A percentile compares a stretch with the other conserved stretches of the same genome.
These are phyloP conservation scores for Ogataea hybrid DNA, from an alignment of 1,139 yeast genomes.

Conservation along the genomic window DNA sequence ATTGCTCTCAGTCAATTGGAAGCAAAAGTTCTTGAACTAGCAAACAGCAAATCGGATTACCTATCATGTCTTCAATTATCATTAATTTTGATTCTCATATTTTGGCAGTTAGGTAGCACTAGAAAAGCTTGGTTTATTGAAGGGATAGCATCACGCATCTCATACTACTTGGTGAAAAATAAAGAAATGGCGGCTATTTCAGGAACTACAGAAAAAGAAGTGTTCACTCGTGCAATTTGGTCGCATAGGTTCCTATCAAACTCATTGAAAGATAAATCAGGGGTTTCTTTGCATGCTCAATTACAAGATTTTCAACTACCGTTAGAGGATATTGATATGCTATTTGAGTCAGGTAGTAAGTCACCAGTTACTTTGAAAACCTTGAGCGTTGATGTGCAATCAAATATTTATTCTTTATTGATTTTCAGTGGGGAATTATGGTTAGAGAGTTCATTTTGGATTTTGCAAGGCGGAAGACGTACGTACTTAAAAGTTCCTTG, in stretches of 20 bases:
- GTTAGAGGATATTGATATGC: background rate
- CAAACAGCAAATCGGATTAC: background rate
- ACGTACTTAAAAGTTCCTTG: constrained; percentile 12
- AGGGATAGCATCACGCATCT: background rate
- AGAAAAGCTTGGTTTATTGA: background rate
- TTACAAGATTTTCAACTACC: background rate
- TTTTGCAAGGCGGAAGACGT: background rate
- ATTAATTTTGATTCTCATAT: background rate
- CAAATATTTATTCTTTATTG: background rate
- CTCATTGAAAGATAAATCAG: background rate
- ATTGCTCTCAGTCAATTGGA: background rate
- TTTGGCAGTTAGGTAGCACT: background rate
- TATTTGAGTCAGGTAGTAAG: background rate
- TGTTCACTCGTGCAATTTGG: background rate
- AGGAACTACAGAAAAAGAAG: background rate
- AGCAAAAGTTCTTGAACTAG: background rate
- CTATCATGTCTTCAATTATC: background rate
- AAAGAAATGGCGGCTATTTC: background rate
- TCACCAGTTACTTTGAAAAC: background rate
- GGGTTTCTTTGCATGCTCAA: background rate
- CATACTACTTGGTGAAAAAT: background rate
- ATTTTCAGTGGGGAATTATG: background rate
- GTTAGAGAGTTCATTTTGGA: background rate
- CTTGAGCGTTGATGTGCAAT: background rate
- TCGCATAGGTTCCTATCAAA: background rate